Evolutionary conservation across 768 basidiomycete species (phyloP).

Genomic region (Termitomyces sp.): DNA sequence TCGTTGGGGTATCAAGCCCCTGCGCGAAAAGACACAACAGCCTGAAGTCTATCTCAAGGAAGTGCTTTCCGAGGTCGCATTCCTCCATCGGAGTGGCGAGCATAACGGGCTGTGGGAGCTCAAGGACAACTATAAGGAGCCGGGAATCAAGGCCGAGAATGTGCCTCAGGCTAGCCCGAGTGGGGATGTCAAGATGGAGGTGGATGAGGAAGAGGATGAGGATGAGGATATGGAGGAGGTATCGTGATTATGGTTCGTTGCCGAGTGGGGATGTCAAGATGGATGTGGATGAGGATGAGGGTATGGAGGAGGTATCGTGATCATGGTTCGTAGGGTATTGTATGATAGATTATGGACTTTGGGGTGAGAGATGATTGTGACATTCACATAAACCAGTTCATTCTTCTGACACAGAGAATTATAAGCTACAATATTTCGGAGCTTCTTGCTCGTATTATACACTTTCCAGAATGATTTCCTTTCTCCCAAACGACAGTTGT

Average conservation of each 20-base stretch:
- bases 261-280: slow-evolving; percentile 37
- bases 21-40: slow-evolving; percentile 79
- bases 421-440: neutral
- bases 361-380: neutral
- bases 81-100: slow-evolving; percentile 75
- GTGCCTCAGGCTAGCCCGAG: slow-evolving; percentile 31
- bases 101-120: slow-evolving; percentile 78
- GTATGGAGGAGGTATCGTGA: slow-evolving; percentile 70
- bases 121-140: slow-evolving; percentile 64
- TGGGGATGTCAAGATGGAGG: slow-evolving; percentile 45
- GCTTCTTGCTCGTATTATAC: neutral
- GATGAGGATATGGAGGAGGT: slow-evolving; percentile 72
- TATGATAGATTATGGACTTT: neutral
- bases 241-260: slow-evolving; percentile 26
- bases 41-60: slow-evolving; percentile 87
- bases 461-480: too few relatives aligned
- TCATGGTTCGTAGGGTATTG: neutral
- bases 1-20: slow-evolving; percentile 75
- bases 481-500: too few relatives aligned
- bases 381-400: neutral
- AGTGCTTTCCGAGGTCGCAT: slow-evolving; percentile 69
- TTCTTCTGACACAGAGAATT: too few relatives aligned
- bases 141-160: slow-evolving; percentile 45
- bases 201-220: slow-evolving; percentile 53
- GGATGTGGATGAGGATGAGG: slow-evolving; percentile 46